phyloP scores from a whole-genome alignment of 371 early-diverging fungal species.

The Actinomucor elegans region DNA sequence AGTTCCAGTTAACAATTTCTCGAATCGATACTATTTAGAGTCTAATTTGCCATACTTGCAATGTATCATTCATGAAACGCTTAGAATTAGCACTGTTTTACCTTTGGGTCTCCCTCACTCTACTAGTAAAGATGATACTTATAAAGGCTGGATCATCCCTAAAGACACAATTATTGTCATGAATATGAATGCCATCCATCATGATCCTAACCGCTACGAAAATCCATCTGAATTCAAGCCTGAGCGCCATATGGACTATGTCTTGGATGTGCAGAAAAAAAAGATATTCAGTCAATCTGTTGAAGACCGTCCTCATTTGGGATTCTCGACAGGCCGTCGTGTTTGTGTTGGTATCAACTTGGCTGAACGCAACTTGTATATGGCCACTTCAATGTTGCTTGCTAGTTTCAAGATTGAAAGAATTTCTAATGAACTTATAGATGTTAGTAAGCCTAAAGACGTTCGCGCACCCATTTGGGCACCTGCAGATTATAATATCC shows the following conservation, averaged over 20 bases:
- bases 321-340: constrained; percentile 50
- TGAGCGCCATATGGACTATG: constrained; percentile 40
- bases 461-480: constrained; percentile 26
- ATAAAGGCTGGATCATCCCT: constrained; percentile 48
- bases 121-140: constrained; percentile 38
- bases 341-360: constrained; percentile 54
- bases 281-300: constrained; percentile 21
- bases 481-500: constrained; percentile 27
- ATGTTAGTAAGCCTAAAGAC: constrained; percentile 24
- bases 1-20: not conserved
- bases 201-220: constrained; percentile 27
- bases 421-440: constrained; percentile 7
- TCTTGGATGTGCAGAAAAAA: not conserved
- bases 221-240: constrained; percentile 39
- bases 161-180: constrained; percentile 45
- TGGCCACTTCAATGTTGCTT: constrained; percentile 34
- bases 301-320: constrained; percentile 42
- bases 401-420: constrained; percentile 41
- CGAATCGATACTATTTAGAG: constrained; percentile 14
- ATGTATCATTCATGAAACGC: constrained; percentile 47
- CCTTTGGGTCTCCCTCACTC: constrained; percentile 50
- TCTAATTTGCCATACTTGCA: constrained; percentile 36
- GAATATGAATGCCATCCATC: constrained; percentile 43
- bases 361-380: constrained; percentile 47
- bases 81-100: constrained; percentile 42